Conservation (phyloP, 2,329 filamentous ascomycete genomes). For the Trichoderma harzianum region DNA sequence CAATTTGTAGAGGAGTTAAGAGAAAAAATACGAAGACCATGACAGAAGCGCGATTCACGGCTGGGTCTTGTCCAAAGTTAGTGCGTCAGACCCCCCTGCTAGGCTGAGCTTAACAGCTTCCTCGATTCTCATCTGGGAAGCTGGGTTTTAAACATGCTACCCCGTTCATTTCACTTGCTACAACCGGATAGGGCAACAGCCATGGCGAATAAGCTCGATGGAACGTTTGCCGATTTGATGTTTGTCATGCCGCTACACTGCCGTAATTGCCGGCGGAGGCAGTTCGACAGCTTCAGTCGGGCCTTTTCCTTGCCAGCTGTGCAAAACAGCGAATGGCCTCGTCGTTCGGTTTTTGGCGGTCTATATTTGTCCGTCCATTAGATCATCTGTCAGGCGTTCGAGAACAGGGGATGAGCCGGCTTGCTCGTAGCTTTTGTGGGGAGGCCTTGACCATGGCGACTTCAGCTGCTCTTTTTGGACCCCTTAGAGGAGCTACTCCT, state of each 20-base stretch:
- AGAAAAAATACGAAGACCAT: not conserved
- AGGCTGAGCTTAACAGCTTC: slow-evolving; percentile 3
- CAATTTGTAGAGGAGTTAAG: not conserved
- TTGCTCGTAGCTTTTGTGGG: not conserved
- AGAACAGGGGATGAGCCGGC: not conserved
- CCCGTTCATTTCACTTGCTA: slow-evolving; percentile 15
- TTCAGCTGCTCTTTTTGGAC: not conserved
- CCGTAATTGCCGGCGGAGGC: slow-evolving; percentile 1
- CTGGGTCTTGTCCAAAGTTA: not conserved
- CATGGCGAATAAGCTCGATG: slow-evolving; percentile 4
- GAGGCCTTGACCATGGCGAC: not conserved
- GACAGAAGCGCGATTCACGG: not conserved
- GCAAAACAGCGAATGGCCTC: not conserved
- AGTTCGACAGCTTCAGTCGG: not conserved
- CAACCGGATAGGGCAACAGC: not conserved
- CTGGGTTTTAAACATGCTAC: not conserved
- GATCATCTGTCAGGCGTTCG: not conserved
- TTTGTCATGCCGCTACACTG: not conserved
- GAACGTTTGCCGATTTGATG: not conserved
- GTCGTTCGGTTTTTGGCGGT: not conserved
- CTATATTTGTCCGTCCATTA: slow-evolving; percentile 9
- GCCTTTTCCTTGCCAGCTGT: slow-evolving; percentile 3
- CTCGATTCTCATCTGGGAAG: slow-evolving; percentile 16
- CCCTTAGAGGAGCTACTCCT: not conserved
- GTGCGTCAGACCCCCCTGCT: slow-evolving; percentile 7